A percentile compares a stretch with the other conserved stretches of the same genome.
phyloP scores from a whole-genome alignment of 2,329 filamentous ascomycete genomes.

The Aspergillus felis region DNA sequence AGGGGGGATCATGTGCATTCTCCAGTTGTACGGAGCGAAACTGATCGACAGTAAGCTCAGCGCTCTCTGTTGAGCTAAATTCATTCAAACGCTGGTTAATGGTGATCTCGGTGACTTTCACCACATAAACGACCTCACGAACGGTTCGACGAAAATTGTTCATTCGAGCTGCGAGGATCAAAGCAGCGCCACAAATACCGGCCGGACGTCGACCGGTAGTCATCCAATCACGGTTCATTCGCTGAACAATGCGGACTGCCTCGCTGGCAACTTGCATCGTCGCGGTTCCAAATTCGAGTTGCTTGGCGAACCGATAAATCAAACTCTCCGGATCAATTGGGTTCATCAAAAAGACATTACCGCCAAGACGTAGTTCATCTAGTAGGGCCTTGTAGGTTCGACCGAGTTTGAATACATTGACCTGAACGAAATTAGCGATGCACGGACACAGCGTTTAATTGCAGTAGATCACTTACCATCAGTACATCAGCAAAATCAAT shows the following conservation, averaged over 20 bases:
- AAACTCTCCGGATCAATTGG: conserved; percentile 83
- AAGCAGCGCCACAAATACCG: conserved; percentile 87
- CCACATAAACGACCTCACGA: conserved; percentile 94
- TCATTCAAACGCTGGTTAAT: conserved; percentile 89
- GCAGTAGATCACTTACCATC: conserved; percentile 35
- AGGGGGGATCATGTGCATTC: conserved; percentile 74
- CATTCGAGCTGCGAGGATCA: conserved; percentile 94
- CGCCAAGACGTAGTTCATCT: conserved; percentile 50
- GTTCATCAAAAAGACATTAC: conserved; percentile 64
- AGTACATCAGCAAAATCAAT: conserved; percentile 90
- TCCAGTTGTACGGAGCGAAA: conserved; percentile 60
- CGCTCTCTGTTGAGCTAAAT: conserved; percentile 82
- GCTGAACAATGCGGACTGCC: conserved; percentile 78
- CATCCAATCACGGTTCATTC: conserved; percentile 98
- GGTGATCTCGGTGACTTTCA: conserved; percentile 92
- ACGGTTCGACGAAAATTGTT: conserved; percentile 95
- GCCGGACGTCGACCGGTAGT: conserved; percentile 88
- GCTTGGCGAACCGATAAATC: conserved; percentile 84
- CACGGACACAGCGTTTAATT: neutral
- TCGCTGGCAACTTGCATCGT: conserved; percentile 83
- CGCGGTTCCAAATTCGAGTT: conserved; percentile 82
- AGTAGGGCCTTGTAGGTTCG: conserved; percentile 82
- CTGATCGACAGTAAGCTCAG: conserved; percentile 80
- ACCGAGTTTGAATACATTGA: conserved; percentile 91
- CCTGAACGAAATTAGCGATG: conserved; percentile 36